These are phyloP conservation scores for Metschnikowia drakensbergensis DNA, from an alignment of 805 yeast species.

Conservation along the genomic window DNA sequence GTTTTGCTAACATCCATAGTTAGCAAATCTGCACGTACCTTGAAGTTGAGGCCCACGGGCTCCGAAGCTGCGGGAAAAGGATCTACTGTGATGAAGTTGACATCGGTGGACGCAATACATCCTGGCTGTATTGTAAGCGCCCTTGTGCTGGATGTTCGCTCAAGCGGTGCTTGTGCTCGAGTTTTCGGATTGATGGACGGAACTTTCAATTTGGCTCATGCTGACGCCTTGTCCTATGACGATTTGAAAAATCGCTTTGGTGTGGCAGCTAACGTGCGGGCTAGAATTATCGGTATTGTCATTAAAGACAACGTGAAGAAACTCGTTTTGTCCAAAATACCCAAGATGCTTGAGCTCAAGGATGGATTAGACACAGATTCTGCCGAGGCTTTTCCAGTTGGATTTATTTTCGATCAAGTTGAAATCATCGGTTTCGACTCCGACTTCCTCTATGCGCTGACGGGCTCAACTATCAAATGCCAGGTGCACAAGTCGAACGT, in stretches of 20 bases:
- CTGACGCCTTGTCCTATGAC: constrained; percentile 44
- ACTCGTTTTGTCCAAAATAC: constrained; percentile 59
- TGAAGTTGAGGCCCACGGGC: constrained; percentile 50
- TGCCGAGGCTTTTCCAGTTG: constrained; percentile 69
- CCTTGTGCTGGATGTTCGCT: constrained; percentile 53
- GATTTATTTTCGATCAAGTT: constrained; percentile 62
- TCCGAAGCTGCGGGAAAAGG: constrained; percentile 45
- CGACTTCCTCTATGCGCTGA: constrained; percentile 51
- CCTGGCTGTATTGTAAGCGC: constrained; percentile 86
- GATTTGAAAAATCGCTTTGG: constrained; percentile 58
- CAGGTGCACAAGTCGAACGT: constrained; percentile 76
- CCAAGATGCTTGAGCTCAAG: constrained; percentile 46
- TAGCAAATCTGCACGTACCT: constrained; percentile 49
- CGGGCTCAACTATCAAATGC: constrained; percentile 57
- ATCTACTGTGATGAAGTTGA: constrained; percentile 46
- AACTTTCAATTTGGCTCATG: constrained; percentile 64
- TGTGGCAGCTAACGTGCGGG: constrained; percentile 63
- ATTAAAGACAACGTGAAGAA: constrained; percentile 49
- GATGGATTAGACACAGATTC: constrained; percentile 19
- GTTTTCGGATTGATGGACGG: constrained; percentile 74
- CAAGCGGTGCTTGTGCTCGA: constrained; percentile 66
- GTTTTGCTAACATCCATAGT: constrained; percentile 56
- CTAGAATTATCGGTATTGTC: constrained; percentile 65
- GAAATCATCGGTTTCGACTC: constrained; percentile 58
- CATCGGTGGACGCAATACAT: constrained; percentile 73